phyloP scores from a whole-genome alignment of 225 moss, liverwort and hornwort genomes.

The Bryoerythrophyllum caledonicum region DNA sequence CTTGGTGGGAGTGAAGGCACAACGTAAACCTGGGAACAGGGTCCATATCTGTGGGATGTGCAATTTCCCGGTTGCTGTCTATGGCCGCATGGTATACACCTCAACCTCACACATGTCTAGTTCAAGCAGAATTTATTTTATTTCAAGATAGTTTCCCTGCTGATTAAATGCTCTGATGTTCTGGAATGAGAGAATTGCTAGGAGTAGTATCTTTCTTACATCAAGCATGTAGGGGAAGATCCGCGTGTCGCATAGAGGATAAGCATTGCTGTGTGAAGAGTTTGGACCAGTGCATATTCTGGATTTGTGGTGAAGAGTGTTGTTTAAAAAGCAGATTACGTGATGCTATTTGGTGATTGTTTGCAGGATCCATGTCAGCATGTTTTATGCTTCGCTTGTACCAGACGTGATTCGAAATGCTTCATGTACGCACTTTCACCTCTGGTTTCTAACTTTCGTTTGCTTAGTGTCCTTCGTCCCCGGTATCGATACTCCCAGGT shows the following conservation, averaged over 20 bases:
- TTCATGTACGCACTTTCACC: conserved; percentile 57
- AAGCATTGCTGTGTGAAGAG: background rate
- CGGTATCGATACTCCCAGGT: background rate
- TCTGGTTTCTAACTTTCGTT: background rate
- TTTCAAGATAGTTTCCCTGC: background rate
- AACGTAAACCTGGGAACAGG: conserved; percentile 66
- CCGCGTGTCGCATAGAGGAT: background rate
- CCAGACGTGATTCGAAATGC: conserved; percentile 63
- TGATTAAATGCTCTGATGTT: conserved; percentile 3
- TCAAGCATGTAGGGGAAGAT: background rate
- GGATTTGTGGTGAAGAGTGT: background rate
- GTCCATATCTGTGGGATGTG: conserved; percentile 83
- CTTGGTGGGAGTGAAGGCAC: conserved; percentile 61
- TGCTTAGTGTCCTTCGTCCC: background rate
- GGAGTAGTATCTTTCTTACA: background rate
- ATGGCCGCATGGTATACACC: conserved; percentile 73
- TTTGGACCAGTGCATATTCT: background rate
- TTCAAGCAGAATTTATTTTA: background rate
- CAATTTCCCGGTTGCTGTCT: conserved; percentile 88
- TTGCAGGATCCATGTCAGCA: conserved; percentile 92
- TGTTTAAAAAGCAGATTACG: background rate
- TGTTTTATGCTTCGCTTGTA: conserved; percentile 79
- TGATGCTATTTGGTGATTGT: conserved; percentile 17
- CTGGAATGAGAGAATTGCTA: background rate
- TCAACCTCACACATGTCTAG: conserved; percentile 2